Evolutionary conservation across 2,329 filamentous ascomycete species (phyloP), one percentile per base, ranked within the genome.

Genomic region (Alternaria conjuncta): DNA sequence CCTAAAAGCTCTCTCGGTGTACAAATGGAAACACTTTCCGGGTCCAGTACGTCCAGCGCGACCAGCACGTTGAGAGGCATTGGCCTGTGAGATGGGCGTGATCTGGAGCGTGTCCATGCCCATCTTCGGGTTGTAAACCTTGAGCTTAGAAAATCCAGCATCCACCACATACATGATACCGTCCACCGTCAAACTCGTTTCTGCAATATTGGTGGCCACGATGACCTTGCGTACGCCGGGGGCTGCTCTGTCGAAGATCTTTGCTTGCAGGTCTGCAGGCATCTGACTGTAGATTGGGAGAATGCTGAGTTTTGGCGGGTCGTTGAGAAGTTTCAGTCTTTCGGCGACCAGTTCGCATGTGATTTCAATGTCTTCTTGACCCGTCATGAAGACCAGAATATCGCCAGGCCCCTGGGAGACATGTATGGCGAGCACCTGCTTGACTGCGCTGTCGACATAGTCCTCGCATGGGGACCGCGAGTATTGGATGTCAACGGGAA

Each of bases 111-210:
- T 97, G 75, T 99, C 96, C 96, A 99, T 99, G 61, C 96, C 96
- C 93, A 99, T 98, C 57, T 94, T 92, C 6, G 96, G 94, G 74
- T 99, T 99, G 82, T 98, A 99, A 5, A 99, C 96, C 79, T 99
- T 99, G 77, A 98, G 88, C 79, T 99, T 99, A 2, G 94, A 97
- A 80, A 95, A 99, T 0, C 96, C 96, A 2, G 93, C 90, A 78
- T 99, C 96, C 5, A 99, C 96, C 21, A 99, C 96, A 74, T 97
- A 99, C 91, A 98, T 98, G 81, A 99, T 99, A 69, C 96, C 96
- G 76, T 99, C 96, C 6, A 99, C 96, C 0, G 96, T 99, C 82
- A 99, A 84, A 85, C 94, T 97, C 0, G 96, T 99, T 80, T 99
- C 96, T 2, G 96, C 96, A 80, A 99, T 99, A 75, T 99, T 99